phyloP scores from a whole-genome alignment of 2,329 filamentous ascomycete species.

The Zopfia rhizophila region DNA sequence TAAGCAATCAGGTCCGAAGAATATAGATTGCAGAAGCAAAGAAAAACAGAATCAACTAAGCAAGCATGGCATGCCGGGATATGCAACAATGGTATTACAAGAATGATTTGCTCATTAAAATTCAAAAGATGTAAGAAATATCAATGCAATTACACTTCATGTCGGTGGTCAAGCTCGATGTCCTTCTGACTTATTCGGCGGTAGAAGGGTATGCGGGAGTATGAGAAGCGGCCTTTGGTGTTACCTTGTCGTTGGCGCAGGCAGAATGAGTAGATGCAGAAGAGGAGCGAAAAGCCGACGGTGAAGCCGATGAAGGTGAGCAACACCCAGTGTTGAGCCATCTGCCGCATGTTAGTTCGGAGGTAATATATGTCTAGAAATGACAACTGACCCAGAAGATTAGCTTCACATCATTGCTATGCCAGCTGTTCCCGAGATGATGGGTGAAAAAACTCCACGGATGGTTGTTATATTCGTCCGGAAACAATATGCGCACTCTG shows the following conservation, averaged over 20 bases:
- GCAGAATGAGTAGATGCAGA: constrained; percentile 64
- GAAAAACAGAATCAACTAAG: no score
- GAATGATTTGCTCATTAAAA: constrained; percentile 35
- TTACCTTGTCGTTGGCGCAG: constrained; percentile 39
- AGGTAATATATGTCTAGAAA: not conserved
- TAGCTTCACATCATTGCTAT: constrained; percentile 69
- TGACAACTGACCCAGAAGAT: constrained; percentile 68
- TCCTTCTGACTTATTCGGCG: constrained; percentile 49
- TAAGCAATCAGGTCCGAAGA: no score
- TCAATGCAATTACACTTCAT: constrained; percentile 40
- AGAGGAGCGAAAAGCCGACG: constrained; percentile 62
- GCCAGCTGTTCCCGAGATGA: constrained; percentile 73
- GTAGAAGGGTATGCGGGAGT: constrained; percentile 46
- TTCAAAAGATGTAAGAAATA: constrained; percentile 15
- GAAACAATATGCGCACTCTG: constrained; percentile 75
- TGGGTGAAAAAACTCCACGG: constrained; percentile 78
- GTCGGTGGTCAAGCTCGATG: constrained; percentile 47
- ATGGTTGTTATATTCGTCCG: constrained; percentile 74
- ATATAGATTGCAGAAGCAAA: no score
- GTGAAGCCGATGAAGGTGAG: constrained; percentile 65
- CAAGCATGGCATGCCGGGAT: no score
- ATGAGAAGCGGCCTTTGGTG: constrained; percentile 31
- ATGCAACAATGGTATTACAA: constrained; percentile 35
- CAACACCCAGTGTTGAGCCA: constrained; percentile 65
- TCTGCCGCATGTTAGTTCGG: constrained; percentile 43